Evolutionary conservation across 73 alveolate genomes (phyloP).

Genomic region (Stentor coeruleus): DNA sequence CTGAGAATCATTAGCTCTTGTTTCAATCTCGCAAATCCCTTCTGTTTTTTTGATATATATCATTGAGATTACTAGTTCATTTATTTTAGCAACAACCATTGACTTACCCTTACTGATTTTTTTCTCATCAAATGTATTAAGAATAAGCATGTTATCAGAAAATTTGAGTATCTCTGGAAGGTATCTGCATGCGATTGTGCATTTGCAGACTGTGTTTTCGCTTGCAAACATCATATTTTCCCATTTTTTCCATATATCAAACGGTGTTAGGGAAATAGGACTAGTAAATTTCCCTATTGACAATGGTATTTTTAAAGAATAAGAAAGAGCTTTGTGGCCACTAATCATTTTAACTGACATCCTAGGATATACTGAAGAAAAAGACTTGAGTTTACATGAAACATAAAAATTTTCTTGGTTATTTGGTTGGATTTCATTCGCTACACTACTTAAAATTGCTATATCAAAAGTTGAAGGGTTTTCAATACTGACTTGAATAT

Average conservation of each 20-base stretch:
- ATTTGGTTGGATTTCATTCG: too few relatives aligned
- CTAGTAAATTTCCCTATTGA: not conserved
- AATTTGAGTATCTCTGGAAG: not conserved
- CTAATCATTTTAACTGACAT: too few relatives aligned
- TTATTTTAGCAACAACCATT: not conserved
- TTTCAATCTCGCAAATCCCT: not conserved
- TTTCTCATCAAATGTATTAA: too few relatives aligned
- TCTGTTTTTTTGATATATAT: not conserved
- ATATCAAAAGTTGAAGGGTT: too few relatives aligned
- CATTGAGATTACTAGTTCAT: not conserved
- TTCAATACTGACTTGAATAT: too few relatives aligned
- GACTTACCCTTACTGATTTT: not conserved
- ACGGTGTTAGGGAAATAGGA: not conserved
- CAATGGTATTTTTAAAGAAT: not conserved
- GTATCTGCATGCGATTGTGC: not conserved
- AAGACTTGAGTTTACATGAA: not conserved
- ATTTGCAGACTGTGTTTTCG: not conserved
- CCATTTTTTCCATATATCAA: not conserved
- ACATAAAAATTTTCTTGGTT: not conserved
- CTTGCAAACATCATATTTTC: not conserved
- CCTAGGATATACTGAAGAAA: not conserved
- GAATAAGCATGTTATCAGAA: too few relatives aligned
- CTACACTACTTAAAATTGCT: too few relatives aligned
- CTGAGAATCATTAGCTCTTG: not conserved
- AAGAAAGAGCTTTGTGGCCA: not conserved